Base-by-base conservation (phyloP, 2,329 filamentous ascomycete genomes). In the Colletotrichum truncatum region DNA sequence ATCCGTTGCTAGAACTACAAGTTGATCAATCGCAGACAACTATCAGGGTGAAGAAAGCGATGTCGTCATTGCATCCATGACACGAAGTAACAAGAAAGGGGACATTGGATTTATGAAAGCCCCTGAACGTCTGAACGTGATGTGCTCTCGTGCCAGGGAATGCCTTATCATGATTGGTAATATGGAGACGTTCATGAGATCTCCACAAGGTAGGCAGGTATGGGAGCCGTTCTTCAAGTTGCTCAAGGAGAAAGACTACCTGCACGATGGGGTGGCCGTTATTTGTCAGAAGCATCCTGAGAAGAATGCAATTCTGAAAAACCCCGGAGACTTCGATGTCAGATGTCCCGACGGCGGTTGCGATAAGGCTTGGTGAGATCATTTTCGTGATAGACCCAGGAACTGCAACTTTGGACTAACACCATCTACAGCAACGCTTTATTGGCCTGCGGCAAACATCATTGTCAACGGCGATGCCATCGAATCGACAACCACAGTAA, bases 11-110 rank as follows among this genome's bases (percentile, higher is more conserved):
- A 12, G 4, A 2, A 12, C 16, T 30, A n/a, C 26, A 14, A 30
- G 8, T 8, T 28, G 25, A 46, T n/a, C 43, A 9, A 46, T 28
- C 8, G 11, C 12, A 90, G 91, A 94, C 67, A 94, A 94, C 66
- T 94, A 91, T 62, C 92, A 94, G 73, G 91, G 92, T 1, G 91
- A 94, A 71, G 91, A 94, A 68, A 89, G 87, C 36, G 87, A 93
- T 1, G 90, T 94, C 14, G 88, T 93, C 0, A 84, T 94, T 7
- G 86, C 81, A 0, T 91, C 89, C 0, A 74, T 94, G 10, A 92
- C 90, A 0, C 80, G 92, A 4, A 91, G 90, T 73, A 94, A 94
- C 67, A 62, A 70, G 0, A 71, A 72, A 0, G 84, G 86, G 0
- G 88, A 93, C 1, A 91, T 93, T 28, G 91, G 92, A 0, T 94